A percentile compares a stretch with the other conserved stretches of the same genome.
These are phyloP conservation scores for Pseudonitzschia delicatissima DNA, from an alignment of 108 stramenopile species.

Conservation along the genomic window DNA sequence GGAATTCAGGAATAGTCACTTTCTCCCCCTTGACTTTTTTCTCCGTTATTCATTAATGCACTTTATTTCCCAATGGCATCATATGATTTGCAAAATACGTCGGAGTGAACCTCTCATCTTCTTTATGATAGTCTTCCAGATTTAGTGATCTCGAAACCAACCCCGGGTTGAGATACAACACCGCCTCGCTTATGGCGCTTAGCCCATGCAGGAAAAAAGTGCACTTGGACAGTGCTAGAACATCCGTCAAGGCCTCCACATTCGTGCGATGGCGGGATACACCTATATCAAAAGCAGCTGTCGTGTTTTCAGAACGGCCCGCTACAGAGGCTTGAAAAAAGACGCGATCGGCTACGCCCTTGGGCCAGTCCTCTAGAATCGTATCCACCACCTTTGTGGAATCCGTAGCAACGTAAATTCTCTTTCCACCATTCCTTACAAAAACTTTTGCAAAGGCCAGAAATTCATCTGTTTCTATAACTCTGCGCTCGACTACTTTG, in stretches of 20 bases:
- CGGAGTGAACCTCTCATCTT: background rate
- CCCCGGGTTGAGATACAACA: conserved; percentile 27
- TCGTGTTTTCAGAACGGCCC: background rate
- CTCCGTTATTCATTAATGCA: background rate
- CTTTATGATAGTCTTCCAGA: conserved; percentile 34
- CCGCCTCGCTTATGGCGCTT: conserved; percentile 30
- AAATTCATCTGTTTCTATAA: conserved; percentile 12
- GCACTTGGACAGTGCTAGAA: conserved; percentile 31
- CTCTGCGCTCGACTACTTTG: conserved; percentile 25
- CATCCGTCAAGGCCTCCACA: conserved; percentile 33
- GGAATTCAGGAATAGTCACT: too few relatives aligned
- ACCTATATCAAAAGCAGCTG: conserved; percentile 20
- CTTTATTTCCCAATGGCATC: background rate
- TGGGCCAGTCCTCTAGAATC: conserved; percentile 29
- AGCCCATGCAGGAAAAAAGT: conserved; percentile 35
- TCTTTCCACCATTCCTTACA: conserved; percentile 3
- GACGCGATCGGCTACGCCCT: background rate
- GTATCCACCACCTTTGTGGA: conserved; percentile 19
- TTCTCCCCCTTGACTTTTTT: too few relatives aligned
- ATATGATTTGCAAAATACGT: background rate
- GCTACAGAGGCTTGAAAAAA: background rate
- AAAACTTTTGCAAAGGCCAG: conserved; percentile 23
- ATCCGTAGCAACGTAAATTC: conserved; percentile 41
- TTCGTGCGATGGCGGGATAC: conserved; percentile 32
- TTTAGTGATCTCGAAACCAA: conserved; percentile 26